Conservation (phyloP, 2,329 filamentous ascomycete genomes). For the Graphilbum sp. region DNA sequence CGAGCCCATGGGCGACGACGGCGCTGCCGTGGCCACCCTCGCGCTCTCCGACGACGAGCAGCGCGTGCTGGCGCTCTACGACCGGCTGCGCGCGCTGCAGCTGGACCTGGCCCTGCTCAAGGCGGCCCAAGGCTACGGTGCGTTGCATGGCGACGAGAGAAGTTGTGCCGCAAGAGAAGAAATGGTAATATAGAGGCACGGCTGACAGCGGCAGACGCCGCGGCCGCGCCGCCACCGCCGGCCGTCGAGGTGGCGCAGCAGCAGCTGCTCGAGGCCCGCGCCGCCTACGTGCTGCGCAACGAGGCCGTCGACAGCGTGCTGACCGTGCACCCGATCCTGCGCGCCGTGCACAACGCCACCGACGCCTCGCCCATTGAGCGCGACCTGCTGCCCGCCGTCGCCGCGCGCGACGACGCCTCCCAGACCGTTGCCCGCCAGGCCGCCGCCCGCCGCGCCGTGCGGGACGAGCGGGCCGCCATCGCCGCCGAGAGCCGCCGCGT, state of each 20-base stretch:
- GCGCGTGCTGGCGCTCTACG: slow-evolving; percentile 51
- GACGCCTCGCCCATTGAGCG: slow-evolving; percentile 50
- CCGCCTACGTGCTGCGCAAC: slow-evolving; percentile 52
- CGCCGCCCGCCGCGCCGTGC: slow-evolving; percentile 30
- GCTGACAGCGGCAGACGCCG: background rate
- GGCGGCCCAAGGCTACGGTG: slow-evolving; percentile 23
- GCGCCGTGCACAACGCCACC: slow-evolving; percentile 55
- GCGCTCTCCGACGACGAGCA: slow-evolving; percentile 50
- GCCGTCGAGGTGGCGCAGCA: slow-evolving; percentile 39
- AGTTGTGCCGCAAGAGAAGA: no score
- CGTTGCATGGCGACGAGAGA: background rate
- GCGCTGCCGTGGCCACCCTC: slow-evolving; percentile 16
- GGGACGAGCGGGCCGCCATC: slow-evolving; percentile 35
- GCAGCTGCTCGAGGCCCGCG: slow-evolving; percentile 53
- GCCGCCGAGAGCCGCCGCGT: slow-evolving; percentile 41
- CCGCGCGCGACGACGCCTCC: slow-evolving; percentile 51
- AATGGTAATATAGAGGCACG: background rate
- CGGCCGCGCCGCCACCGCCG: background rate
- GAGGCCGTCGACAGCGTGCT: slow-evolving; percentile 53
- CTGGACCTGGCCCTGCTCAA: slow-evolving; percentile 54
- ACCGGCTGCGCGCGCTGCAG: slow-evolving; percentile 53
- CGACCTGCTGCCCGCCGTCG: slow-evolving; percentile 48
- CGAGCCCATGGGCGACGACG: slow-evolving; percentile 5
- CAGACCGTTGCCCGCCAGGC: slow-evolving; percentile 45
- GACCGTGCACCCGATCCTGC: slow-evolving; percentile 58